Evolutionary conservation across 805 yeast genomes (phyloP).

Genomic region (Sugiyamaella floridensis): DNA sequence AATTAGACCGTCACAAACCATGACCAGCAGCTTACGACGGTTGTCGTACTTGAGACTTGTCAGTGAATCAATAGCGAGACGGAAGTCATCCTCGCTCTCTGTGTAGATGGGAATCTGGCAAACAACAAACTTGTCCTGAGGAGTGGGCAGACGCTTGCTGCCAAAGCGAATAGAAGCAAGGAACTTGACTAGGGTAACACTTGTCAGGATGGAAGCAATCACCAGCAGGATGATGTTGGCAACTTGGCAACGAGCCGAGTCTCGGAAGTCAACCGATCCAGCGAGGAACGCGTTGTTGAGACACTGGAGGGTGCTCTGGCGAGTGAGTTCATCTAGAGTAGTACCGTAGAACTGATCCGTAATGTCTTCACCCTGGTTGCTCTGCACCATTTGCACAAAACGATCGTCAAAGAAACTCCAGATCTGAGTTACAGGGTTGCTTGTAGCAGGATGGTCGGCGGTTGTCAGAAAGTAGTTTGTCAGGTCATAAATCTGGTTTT

Average conservation of each 20-base stretch:
- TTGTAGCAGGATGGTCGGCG: constrained; percentile 21
- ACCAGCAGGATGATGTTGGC: constrained; percentile 35
- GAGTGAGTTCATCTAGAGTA: constrained; percentile 22
- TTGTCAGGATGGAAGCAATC: constrained; percentile 33
- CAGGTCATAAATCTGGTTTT: constrained; percentile 33
- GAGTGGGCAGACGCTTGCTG: constrained; percentile 30
- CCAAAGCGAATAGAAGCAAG: constrained; percentile 35
- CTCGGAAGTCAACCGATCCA: constrained; percentile 34
- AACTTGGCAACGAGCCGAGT: constrained; percentile 35
- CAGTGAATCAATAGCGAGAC: constrained; percentile 52
- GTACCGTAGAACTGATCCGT: constrained; percentile 25
- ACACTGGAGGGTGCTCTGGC: constrained; percentile 29
- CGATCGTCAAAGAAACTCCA: constrained; percentile 32
- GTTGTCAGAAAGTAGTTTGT: constrained; percentile 33
- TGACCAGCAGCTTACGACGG: constrained; percentile 47
- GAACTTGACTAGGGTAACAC: constrained; percentile 35
- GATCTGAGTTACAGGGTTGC: constrained; percentile 20
- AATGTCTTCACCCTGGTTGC: constrained; percentile 32
- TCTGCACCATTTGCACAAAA: constrained; percentile 28
- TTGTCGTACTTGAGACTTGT: constrained; percentile 51
- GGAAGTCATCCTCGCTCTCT: constrained; percentile 48
- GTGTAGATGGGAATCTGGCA: constrained; percentile 46
- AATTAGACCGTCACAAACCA: constrained; percentile 55
- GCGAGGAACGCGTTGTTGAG: constrained; percentile 31
- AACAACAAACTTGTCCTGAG: constrained; percentile 36